Evolutionary conservation across 1,284 basidiomycete species (phyloP), one percentile per base, ranked within the genome.

Genomic region (Termitomyces sp.): DNA sequence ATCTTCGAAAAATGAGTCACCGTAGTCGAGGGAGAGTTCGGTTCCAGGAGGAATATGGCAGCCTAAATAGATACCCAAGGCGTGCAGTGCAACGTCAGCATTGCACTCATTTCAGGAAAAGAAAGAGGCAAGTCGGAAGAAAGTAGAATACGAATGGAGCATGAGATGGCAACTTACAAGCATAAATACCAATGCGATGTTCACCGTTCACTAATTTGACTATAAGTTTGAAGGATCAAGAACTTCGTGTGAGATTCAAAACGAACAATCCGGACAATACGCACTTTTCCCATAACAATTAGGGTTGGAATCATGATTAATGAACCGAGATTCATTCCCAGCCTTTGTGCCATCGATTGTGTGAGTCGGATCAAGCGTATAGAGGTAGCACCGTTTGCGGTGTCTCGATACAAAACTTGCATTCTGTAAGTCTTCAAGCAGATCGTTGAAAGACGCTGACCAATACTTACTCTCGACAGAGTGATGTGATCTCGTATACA

Each of bases 141-240:
- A 38, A 24, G 30, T 21, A 41, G 30, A 1, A 31, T 9, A 19
- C 1, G 7, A 26, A 54, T 30, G 19, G 19, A n/a, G 17, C 6
- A 38, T 28, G 3, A 38, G 33, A 26, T 17, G 9, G 10, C 9
- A n/a, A 64, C 75, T 65, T 55, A 84, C 83, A 40, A 3, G 84
- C 77, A 55, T 70, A 80, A 17, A 87, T 74, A 2, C 75, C 78
- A 51, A 88, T 82, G 19, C 81, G 74, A 48, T 80, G 76, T 48
- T 84, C 80, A 1, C 81, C 81, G 58, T 83, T 81, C 1, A 87
- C 81, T 9, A 78, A 60, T 21, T 60, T 65, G n/a, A 79, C 85
- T 88, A 39, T 58, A 30, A 17, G 34, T 43, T 24, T 9, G 2
- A 41, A 26, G 41, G 62, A 50, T 49, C 2, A 54, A 31, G 31